These are phyloP conservation scores for Suillus subluteus DNA, from an alignment of 768 basidiomycete genomes.

Conservation along the genomic window DNA sequence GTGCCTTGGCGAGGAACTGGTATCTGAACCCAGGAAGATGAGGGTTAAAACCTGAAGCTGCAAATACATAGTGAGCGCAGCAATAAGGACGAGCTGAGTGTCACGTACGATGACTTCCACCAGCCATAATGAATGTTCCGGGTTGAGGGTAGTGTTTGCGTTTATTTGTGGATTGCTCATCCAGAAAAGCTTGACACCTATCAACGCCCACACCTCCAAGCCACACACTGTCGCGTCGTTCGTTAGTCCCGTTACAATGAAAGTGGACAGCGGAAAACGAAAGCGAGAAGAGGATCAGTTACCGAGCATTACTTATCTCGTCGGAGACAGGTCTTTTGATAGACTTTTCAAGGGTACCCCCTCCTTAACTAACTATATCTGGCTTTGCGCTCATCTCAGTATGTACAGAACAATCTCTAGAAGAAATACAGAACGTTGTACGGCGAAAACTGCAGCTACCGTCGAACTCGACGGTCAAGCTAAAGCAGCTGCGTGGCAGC, in stretches of 20 bases:
- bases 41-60: constrained; percentile 84
- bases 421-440: constrained; percentile 59
- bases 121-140: constrained; percentile 37
- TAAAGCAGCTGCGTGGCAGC: constrained; percentile 58
- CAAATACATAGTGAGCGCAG: constrained; percentile 12
- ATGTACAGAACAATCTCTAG: constrained; percentile 59
- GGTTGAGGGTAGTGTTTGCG: constrained; percentile 26
- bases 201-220: constrained; percentile 5
- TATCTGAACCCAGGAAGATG: constrained; percentile 81
- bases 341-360: constrained; percentile 45
- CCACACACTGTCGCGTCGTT: background rate
- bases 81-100: constrained; percentile 1
- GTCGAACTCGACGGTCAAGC: constrained; percentile 37
- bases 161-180: constrained; percentile 21
- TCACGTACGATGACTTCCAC: constrained; percentile 32
- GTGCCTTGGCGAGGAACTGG: constrained; percentile 77
- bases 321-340: constrained; percentile 40
- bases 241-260: constrained; percentile 18
- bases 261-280: constrained; percentile 28
- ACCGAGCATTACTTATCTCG: constrained; percentile 42
- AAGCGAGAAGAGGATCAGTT: constrained; percentile 23
- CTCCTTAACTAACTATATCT: background rate
- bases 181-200: constrained; percentile 8
- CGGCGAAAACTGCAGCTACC: constrained; percentile 62
- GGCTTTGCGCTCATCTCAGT: constrained; percentile 13